Percentiles rank a stretch among this genome's conserved stretches.
phyloP scores from a whole-genome alignment of 106 monocot genomes.

The Allium cepa region DNA sequence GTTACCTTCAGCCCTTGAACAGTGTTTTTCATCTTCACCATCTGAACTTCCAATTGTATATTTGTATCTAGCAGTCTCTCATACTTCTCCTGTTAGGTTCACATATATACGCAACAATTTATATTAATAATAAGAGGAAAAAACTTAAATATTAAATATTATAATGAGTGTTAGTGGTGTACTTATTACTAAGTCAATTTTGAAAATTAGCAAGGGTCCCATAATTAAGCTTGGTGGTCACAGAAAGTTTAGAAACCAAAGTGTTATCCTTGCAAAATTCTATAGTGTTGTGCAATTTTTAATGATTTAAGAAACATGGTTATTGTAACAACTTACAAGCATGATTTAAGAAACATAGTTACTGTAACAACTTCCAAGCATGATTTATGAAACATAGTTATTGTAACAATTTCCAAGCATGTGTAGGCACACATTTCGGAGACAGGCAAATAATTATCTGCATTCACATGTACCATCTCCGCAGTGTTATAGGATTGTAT shows the following conservation, averaged over 20 bases:
- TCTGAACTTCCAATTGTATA: slow-evolving; percentile 2
- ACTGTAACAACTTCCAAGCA: too few species aligned
- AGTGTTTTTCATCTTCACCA: background rate
- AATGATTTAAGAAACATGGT: too few species aligned
- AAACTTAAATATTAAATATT: background rate
- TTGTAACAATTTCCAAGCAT: too few species aligned
- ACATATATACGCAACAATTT: background rate
- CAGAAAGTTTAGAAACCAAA: background rate
- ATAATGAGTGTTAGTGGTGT: background rate
- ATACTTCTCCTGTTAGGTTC: slow-evolving; percentile 6
- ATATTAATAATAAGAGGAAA: background rate
- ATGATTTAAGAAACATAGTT: too few species aligned
- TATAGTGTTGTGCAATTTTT: too few species aligned
- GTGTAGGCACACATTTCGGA: too few species aligned
- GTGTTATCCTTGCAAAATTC: too few species aligned
- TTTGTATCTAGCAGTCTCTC: slow-evolving; percentile 3
- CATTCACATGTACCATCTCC: too few species aligned
- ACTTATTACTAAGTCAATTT: background rate
- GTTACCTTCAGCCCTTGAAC: slow-evolving; percentile 6
- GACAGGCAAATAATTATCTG: too few species aligned
- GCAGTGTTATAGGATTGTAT: too few species aligned
- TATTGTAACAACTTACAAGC: too few species aligned
- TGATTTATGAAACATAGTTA: too few species aligned
- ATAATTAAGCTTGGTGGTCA: background rate
- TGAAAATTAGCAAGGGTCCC: background rate